Conservation (phyloP, 2,329 filamentous ascomycete species). For the Verruconis gallopava region DNA sequence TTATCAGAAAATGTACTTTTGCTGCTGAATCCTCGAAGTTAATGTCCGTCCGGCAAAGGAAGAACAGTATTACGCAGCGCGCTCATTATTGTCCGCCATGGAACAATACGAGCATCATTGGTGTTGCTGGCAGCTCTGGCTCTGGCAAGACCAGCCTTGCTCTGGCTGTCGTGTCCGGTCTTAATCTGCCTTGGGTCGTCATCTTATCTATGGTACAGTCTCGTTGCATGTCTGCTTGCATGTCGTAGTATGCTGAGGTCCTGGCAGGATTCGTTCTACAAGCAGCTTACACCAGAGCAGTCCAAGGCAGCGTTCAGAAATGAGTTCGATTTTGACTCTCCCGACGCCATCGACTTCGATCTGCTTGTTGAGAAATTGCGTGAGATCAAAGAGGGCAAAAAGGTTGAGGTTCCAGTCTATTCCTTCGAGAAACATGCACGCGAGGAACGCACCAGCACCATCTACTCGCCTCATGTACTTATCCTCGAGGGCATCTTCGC, state of each 20-base stretch:
- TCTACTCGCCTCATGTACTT: slow-evolving; percentile 93
- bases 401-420: slow-evolving; percentile 85
- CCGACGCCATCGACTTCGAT: slow-evolving; percentile 91
- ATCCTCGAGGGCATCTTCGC: slow-evolving; percentile 95
- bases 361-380: slow-evolving; percentile 63
- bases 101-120: slow-evolving; percentile 93
- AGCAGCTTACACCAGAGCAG: slow-evolving; percentile 66
- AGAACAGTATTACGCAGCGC: slow-evolving; percentile 13
- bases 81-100: slow-evolving; percentile 87
- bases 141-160: slow-evolving; percentile 93
- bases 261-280: slow-evolving; percentile 94
- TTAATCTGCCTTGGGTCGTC: slow-evolving; percentile 95
- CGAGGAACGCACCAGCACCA: slow-evolving; percentile 63
- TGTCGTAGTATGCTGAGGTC: slow-evolving; percentile 17
- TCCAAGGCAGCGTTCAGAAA: slow-evolving; percentile 73
- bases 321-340: slow-evolving; percentile 92
- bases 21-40: not conserved
- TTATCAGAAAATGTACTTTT: too few relatives aligned
- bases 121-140: slow-evolving; percentile 86
- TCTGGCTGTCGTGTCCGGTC: slow-evolving; percentile 73
- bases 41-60: slow-evolving; percentile 1
- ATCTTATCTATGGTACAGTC: slow-evolving; percentile 80
- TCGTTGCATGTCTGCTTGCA: not conserved
- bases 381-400: slow-evolving; percentile 87
- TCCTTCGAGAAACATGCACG: slow-evolving; percentile 88